Conservation (phyloP, 257 asterid genomes). For the Petunia axillaris region DNA sequence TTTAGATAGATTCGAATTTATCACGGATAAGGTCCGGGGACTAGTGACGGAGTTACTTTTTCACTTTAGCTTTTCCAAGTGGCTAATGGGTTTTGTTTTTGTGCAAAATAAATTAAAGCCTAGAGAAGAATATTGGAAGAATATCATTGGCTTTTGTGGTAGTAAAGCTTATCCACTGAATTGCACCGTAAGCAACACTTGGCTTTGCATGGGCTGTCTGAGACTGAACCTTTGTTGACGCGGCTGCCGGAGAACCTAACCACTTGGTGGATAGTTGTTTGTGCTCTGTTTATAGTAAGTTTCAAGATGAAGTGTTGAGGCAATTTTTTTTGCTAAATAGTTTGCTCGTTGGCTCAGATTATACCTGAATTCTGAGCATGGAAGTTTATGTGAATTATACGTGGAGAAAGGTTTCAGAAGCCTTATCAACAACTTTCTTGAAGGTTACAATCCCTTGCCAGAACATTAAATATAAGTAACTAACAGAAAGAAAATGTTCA, state of each 20-base stretch:
- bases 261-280: slow-evolving; percentile 32
- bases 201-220: slow-evolving; percentile 23
- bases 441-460: too few relatives aligned
- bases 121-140: background rate
- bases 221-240: slow-evolving; percentile 31
- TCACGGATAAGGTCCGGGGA: slow-evolving; percentile 4
- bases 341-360: background rate
- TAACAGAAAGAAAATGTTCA: too few relatives aligned
- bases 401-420: background rate
- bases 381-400: background rate
- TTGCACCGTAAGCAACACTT: slow-evolving; percentile 14
- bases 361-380: background rate
- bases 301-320: background rate
- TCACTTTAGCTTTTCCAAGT: slow-evolving; percentile 23
- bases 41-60: background rate
- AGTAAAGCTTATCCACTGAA: background rate
- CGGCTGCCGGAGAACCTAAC: slow-evolving; percentile 26
- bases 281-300: background rate
- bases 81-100: slow-evolving; percentile 10
- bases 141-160: background rate
- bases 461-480: too few relatives aligned
- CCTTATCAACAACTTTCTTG: background rate
- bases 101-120: background rate
- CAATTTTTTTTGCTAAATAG: background rate
- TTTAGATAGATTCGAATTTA: slow-evolving; percentile 26